phyloP scores from a whole-genome alignment of 2,329 filamentous ascomycete species.

The Penicillium aurantiogriseum region DNA sequence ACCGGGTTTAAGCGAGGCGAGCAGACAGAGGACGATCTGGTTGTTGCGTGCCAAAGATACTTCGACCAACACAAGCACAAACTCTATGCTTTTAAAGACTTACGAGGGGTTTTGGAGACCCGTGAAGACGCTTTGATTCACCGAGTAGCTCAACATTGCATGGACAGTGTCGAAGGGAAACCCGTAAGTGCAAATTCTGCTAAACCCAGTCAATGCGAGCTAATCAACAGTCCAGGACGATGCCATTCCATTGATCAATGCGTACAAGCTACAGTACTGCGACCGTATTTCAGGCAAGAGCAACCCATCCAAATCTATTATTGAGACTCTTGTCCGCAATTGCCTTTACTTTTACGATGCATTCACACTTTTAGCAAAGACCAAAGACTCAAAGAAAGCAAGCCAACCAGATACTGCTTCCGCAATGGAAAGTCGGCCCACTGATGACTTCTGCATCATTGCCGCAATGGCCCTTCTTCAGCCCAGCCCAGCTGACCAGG shows the following conservation, averaged over 20 bases:
- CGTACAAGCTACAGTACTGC: constrained; percentile 46
- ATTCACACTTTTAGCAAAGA: constrained; percentile 22
- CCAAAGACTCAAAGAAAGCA: constrained; percentile 6
- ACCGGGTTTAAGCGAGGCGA: constrained; percentile 28
- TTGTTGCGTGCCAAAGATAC: constrained; percentile 42
- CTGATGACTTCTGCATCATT: constrained; percentile 45
- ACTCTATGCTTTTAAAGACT: constrained; percentile 47
- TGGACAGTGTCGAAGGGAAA: constrained; percentile 17
- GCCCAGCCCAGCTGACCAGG: constrained; percentile 23
- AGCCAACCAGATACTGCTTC: constrained; percentile 24
- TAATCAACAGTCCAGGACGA: constrained; percentile 17
- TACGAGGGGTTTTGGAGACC: constrained; percentile 36
- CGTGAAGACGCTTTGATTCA: constrained; percentile 25
- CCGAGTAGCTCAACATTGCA: constrained; percentile 1
- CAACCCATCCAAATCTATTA: constrained; percentile 24
- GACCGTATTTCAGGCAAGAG: constrained; percentile 36
- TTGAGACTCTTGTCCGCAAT: constrained; percentile 40
- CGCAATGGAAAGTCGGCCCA: constrained; percentile 44
- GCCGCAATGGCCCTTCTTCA: constrained; percentile 45
- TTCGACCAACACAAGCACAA: constrained; percentile 43
- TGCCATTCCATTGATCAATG: constrained; percentile 40
- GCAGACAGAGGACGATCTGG: constrained; percentile 31
- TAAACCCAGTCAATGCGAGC: not conserved
- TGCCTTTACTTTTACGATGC: constrained; percentile 39
- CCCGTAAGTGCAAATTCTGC: constrained; percentile 22